Evolutionary conservation across 1,284 basidiomycete genomes (phyloP).

Genomic region (Takashimella tepidaria): DNA sequence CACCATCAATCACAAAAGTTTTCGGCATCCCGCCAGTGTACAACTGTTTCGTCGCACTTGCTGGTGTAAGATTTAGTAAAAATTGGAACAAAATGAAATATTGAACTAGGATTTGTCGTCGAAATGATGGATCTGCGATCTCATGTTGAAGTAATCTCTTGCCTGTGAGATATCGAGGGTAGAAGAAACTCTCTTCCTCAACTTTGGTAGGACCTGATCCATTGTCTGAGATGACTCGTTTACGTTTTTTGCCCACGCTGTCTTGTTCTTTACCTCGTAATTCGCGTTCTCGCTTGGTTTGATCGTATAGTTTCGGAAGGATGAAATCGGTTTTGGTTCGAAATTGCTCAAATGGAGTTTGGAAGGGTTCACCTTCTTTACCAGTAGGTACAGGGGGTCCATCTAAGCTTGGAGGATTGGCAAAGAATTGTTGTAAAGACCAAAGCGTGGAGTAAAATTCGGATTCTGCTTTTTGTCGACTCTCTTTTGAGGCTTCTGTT

Average conservation of each 20-base stretch:
- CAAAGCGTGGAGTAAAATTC: constrained; percentile 46
- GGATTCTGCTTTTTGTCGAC: constrained; percentile 15
- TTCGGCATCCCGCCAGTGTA: constrained; percentile 44
- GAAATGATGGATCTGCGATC: constrained; percentile 39
- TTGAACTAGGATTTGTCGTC: constrained; percentile 45
- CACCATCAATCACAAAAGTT: constrained; percentile 34
- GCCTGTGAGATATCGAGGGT: constrained; percentile 44
- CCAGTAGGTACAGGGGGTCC: constrained; percentile 19
- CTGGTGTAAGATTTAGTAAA: constrained; percentile 39
- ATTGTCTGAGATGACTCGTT: constrained; percentile 19
- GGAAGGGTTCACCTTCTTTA: constrained; percentile 10
- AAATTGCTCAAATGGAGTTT: constrained; percentile 36
- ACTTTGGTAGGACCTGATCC: constrained; percentile 7
- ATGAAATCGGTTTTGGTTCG: constrained; percentile 36
- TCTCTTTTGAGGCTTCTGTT: background rate
- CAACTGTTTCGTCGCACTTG: constrained; percentile 34
- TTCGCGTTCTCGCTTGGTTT: constrained; percentile 34
- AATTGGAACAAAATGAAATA: constrained; percentile 47
- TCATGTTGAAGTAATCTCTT: constrained; percentile 41
- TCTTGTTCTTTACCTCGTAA: constrained; percentile 27
- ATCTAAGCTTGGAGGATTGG: constrained; percentile 39
- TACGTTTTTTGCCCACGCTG: constrained; percentile 21
- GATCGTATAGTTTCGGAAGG: constrained; percentile 34
- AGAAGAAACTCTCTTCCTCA: constrained; percentile 24
- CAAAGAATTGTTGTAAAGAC: constrained; percentile 45